Conservation (phyloP, 352 stramenopile species). For the Phytophthora litchii region DNA sequence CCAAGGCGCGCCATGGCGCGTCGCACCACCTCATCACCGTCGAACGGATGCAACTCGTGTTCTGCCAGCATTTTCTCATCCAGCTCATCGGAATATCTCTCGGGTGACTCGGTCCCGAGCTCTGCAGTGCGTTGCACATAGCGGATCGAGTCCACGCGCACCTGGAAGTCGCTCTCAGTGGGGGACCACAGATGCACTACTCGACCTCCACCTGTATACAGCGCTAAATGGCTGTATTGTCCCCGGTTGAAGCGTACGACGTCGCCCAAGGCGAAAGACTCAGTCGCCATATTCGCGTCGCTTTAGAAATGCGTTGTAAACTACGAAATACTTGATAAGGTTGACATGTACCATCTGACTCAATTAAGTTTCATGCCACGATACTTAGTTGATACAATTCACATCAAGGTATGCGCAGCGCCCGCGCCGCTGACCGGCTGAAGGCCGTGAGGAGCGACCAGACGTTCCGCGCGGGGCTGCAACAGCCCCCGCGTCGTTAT, state of each 20-base stretch:
- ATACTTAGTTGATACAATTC: too few relatives aligned
- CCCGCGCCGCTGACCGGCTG: not conserved
- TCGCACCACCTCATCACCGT: conserved; percentile 44
- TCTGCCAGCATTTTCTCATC: conserved; percentile 55
- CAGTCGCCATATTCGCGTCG: conserved; percentile 19
- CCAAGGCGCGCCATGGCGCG: conserved; percentile 57
- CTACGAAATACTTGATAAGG: not conserved
- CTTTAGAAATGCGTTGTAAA: conserved; percentile 8
- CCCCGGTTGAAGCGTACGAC: conserved; percentile 72
- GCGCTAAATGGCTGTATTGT: conserved; percentile 65
- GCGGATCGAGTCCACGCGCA: conserved; percentile 68
- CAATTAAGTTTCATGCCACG: too few relatives aligned
- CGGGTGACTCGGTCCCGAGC: conserved; percentile 18
- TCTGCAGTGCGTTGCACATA: conserved; percentile 32
- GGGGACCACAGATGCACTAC: conserved; percentile 76
- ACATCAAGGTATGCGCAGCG: conserved; percentile 9
- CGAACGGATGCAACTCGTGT: conserved; percentile 50
- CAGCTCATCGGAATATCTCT: conserved; percentile 51
- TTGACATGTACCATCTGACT: not conserved
- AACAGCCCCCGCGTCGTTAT: conserved; percentile 29
- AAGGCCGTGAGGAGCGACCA: conserved; percentile 34
- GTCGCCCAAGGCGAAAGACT: conserved; percentile 40
- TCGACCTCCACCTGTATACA: conserved; percentile 51
- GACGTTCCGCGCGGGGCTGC: conserved; percentile 15
- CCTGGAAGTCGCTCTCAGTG: conserved; percentile 45